Conservation (phyloP, 2,329 filamentous ascomycete genomes). For the Neonectria coccinea region DNA sequence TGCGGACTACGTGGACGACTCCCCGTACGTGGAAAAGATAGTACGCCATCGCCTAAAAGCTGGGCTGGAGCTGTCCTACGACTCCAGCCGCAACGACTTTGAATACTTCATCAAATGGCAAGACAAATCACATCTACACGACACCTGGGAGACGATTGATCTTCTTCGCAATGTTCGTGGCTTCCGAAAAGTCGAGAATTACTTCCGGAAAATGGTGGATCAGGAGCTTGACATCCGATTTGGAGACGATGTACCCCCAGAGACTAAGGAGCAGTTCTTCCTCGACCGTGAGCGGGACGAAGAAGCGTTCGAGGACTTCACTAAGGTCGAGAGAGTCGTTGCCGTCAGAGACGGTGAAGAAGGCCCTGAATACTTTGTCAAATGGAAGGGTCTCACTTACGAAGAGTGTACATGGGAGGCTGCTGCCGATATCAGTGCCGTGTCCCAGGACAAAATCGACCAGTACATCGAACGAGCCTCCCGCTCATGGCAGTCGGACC, state of each 20-base stretch:
- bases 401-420: constrained; percentile 95
- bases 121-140: constrained; percentile 92
- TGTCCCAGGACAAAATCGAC: constrained; percentile 91
- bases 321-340: constrained; percentile 92
- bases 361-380: constrained; percentile 89
- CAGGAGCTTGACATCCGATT: constrained; percentile 82
- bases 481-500: constrained; percentile 83
- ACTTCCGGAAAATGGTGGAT: constrained; percentile 85
- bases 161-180: constrained; percentile 82
- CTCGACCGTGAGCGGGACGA: constrained; percentile 93
- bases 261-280: constrained; percentile 93
- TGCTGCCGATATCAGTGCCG: constrained; percentile 77
- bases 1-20: constrained; percentile 78
- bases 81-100: constrained; percentile 78
- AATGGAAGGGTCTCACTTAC: constrained; percentile 96
- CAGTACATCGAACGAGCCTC: constrained; percentile 87
- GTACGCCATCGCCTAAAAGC: constrained; percentile 86
- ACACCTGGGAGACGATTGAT: constrained; percentile 90
- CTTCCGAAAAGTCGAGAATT: constrained; percentile 92
- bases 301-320: constrained; percentile 89
- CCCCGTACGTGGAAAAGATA: constrained; percentile 89
- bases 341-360: constrained; percentile 83
- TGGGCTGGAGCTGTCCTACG: constrained; percentile 68
- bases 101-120: constrained; percentile 98
- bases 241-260: constrained; percentile 80